Evolutionary conservation across 2,329 filamentous ascomycete species (phyloP).

Genomic region (Rhinocladiella similis): DNA sequence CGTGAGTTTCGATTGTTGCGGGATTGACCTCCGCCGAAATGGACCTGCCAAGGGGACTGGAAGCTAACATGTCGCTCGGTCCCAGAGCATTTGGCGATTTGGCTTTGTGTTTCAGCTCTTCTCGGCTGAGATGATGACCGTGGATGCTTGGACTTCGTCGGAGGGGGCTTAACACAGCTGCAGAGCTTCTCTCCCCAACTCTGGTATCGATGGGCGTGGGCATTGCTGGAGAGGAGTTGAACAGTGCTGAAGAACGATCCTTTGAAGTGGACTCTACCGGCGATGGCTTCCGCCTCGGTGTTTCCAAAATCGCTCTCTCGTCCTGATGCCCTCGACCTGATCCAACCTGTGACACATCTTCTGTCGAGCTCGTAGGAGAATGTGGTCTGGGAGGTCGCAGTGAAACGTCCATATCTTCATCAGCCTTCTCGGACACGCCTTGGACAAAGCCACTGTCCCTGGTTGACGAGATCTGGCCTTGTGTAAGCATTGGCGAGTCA

Average conservation of each 20-base stretch:
- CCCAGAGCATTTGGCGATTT: slow-evolving; percentile 1
- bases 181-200: slow-evolving; percentile 7
- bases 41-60: slow-evolving; percentile 24
- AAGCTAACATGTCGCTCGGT: slow-evolving; percentile 17
- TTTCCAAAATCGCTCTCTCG: slow-evolving; percentile 8
- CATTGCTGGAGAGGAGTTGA: slow-evolving; percentile 44
- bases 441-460: slow-evolving; percentile 48
- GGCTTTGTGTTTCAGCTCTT: slow-evolving; percentile 16
- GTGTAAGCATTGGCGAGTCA: slow-evolving; percentile 43
- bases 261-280: slow-evolving; percentile 46
- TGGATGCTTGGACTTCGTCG: slow-evolving; percentile 37
- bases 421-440: slow-evolving; percentile 21
- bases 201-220: slow-evolving; percentile 16
- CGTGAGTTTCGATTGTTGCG: slow-evolving; percentile 35
- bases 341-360: slow-evolving; percentile 20
- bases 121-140: slow-evolving; percentile 34
- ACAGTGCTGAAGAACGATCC: slow-evolving; percentile 48
- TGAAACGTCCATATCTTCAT: slow-evolving; percentile 11
- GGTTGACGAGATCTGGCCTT: slow-evolving; percentile 24
- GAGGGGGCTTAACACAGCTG: slow-evolving; percentile 21
- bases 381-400: slow-evolving; percentile 25
- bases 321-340: slow-evolving; percentile 1
- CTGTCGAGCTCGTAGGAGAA: slow-evolving; percentile 30
- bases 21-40: slow-evolving; percentile 32
- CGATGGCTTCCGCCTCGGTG: slow-evolving; percentile 31